These are phyloP conservation scores for Novymonas esmeraldas DNA, from an alignment of 208 protist species.

Conservation along the genomic window DNA sequence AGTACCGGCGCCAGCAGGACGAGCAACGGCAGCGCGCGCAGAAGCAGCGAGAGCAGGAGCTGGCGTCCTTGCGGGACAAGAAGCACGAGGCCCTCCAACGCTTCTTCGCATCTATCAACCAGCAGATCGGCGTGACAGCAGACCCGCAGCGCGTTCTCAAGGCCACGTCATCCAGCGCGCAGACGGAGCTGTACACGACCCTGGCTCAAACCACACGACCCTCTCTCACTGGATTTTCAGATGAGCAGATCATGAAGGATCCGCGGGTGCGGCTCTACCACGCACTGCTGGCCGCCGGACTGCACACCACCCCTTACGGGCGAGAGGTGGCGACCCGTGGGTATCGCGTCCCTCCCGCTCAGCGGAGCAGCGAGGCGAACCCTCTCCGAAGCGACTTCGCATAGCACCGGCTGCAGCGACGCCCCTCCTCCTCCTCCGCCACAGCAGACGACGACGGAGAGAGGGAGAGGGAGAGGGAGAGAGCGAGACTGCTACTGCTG, in stretches of 20 bases:
- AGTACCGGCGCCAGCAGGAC: constrained; percentile 50
- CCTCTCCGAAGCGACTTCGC: constrained; percentile 49
- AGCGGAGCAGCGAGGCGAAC: constrained; percentile 77
- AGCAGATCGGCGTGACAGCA: constrained; percentile 59
- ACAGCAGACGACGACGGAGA: background rate
- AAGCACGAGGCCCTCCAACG: constrained; percentile 60
- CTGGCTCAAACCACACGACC: constrained; percentile 40
- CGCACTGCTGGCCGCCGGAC: constrained; percentile 70
- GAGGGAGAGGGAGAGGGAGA: background rate
- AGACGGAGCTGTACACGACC: constrained; percentile 42
- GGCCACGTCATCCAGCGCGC: constrained; percentile 62
- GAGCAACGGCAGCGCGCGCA: constrained; percentile 39
- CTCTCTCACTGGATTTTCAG: constrained; percentile 58
- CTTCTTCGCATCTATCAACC: constrained; percentile 76
- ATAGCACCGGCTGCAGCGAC: too few relatives aligned
- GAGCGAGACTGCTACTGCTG: background rate
- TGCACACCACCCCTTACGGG: constrained; percentile 80
- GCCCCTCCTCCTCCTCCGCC: background rate
- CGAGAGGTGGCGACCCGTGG: constrained; percentile 68
- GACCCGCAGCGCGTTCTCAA: constrained; percentile 64
- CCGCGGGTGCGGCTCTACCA: constrained; percentile 82
- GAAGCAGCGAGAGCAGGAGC: constrained; percentile 41
- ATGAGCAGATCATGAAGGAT: constrained; percentile 81
- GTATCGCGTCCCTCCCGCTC: constrained; percentile 64
- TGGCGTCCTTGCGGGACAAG: constrained; percentile 42